Conservation (phyloP, 139 green algal species). For the Axilococcus clingmanii region DNA sequence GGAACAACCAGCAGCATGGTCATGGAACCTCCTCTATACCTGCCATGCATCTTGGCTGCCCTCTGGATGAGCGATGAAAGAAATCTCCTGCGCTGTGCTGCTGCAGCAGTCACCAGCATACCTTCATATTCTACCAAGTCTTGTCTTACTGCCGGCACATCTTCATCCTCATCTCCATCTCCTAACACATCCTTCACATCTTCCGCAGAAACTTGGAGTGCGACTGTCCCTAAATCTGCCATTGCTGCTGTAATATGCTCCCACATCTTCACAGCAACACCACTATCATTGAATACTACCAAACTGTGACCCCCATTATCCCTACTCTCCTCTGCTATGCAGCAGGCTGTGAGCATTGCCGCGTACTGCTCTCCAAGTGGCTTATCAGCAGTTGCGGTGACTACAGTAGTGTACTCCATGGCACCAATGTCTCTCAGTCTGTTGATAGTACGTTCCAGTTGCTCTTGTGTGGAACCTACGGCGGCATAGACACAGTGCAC, state of each 20-base stretch:
- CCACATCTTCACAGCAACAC: constrained; percentile 47
- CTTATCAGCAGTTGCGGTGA: constrained; percentile 30
- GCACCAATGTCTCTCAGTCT: constrained; percentile 30
- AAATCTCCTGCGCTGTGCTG: constrained; percentile 58
- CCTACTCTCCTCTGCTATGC: constrained; percentile 56
- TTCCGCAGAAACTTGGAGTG: background rate
- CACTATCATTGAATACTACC: constrained; percentile 67
- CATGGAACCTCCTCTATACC: constrained; percentile 59
- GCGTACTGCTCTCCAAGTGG: constrained; percentile 59
- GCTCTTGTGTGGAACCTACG: constrained; percentile 21
- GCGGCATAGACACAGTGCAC: constrained; percentile 52
- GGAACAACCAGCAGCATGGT: constrained; percentile 62
- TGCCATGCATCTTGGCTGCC: constrained; percentile 55
- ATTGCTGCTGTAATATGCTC: constrained; percentile 36
- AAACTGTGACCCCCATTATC: constrained; percentile 63
- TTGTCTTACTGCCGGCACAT: constrained; percentile 8
- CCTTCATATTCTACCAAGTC: constrained; percentile 71
- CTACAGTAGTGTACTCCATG: constrained; percentile 54
- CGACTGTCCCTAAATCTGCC: constrained; percentile 23
- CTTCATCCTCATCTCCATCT: background rate
- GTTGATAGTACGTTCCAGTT: constrained; percentile 21
- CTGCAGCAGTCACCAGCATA: constrained; percentile 71
- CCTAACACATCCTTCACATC: constrained; percentile 1
- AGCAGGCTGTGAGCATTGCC: constrained; percentile 44
- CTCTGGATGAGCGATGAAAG: constrained; percentile 75